Base-by-base conservation (phyloP, 106 monocot genomes). In the Amphibolis antarctica region DNA sequence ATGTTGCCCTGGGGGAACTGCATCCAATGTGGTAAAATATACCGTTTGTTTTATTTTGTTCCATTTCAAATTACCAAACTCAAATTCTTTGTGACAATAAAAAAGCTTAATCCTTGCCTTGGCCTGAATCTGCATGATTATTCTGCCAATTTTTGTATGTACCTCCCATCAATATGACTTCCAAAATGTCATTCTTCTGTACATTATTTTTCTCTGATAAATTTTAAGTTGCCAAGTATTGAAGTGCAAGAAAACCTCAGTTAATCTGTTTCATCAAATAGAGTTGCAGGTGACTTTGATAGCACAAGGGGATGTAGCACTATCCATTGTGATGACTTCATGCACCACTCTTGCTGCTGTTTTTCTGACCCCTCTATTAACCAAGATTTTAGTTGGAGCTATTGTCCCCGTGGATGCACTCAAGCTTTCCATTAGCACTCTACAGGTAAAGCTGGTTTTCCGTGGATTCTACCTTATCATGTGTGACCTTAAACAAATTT, bases 1-100 rank as follows among this genome's bases (percentile, higher is more conserved):
- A 53, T 88, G 81, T 69, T 88, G 88, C 50, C 88, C 84, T 81
- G 78, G 78, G 14, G 88, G 88, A 56, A 88, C 88, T 65, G 81
- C 88, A 45, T 88, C 88, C 22, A 88, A 77, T 69, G 85, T 85
- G 78, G 85, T 85, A 76, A 63, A 48, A 48, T 64, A 53, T 43
- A 50, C 18, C 20, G 4, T 50, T 58, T 28, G 21, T 30, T 57
- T 9, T 15, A 53, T 10, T 57, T 28, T 26, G 13, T 28, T 56
- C 55, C 10, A 17, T 6, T 15, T 57, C 12, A 29, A 28, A 26
- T 57, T 0, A 25, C 57, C 14, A 10, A 28, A 13, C 13, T 28
- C 28, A 12, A 12, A 13, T 21, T 26, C 28, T 28, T 18, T 14
- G 10, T 14, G 28, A 29, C 17, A 29, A 57, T 13, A 48, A 27